Percentiles rank a stretch among this genome's conserved stretches.
Evolutionary conservation across 1,139 yeast genomes (phyloP).

Genomic region (Hyphopichia khmerensis): DNA sequence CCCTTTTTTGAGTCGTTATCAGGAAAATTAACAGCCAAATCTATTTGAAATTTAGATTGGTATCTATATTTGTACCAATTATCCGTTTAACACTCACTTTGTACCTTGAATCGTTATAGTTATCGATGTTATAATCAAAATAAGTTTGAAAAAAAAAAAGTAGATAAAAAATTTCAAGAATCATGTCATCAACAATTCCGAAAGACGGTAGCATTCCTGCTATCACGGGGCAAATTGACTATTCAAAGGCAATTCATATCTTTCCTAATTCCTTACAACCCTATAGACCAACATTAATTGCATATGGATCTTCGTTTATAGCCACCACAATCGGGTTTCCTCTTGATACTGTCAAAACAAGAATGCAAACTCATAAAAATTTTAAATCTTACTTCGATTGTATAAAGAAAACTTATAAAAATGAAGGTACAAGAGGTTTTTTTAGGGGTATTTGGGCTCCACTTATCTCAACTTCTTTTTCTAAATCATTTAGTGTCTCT

Average conservation of each 20-base stretch:
- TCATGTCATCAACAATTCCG: neutral
- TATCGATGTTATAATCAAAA: too few relatives aligned
- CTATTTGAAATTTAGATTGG: too few relatives aligned
- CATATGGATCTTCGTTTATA: conserved; percentile 63
- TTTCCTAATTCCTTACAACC: conserved; percentile 56
- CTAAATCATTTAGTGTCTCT: conserved; percentile 67
- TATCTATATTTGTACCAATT: too few relatives aligned
- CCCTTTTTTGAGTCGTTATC: neutral
- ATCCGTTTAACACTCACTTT: too few relatives aligned
- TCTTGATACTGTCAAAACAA: conserved; percentile 76
- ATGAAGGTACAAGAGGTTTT: conserved; percentile 71
- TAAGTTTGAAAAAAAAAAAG: too few relatives aligned
- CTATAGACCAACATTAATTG: conserved; percentile 56
- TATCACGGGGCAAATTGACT: conserved; percentile 42
- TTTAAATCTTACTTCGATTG: conserved; percentile 62
- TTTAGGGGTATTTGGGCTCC: conserved; percentile 80
- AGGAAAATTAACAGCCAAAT: neutral
- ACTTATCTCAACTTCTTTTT: conserved; percentile 60
- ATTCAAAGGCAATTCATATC: conserved; percentile 37
- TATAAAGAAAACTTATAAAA: conserved; percentile 49
- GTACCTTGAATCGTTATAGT: too few relatives aligned
- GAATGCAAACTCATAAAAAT: conserved; percentile 74
- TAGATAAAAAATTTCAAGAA: neutral
- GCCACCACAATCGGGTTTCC: conserved; percentile 82
- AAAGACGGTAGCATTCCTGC: conserved; percentile 34